These are phyloP conservation scores for Apiospora sp. DNA, from an alignment of 2,329 filamentous ascomycete genomes.

Conservation along the genomic window DNA sequence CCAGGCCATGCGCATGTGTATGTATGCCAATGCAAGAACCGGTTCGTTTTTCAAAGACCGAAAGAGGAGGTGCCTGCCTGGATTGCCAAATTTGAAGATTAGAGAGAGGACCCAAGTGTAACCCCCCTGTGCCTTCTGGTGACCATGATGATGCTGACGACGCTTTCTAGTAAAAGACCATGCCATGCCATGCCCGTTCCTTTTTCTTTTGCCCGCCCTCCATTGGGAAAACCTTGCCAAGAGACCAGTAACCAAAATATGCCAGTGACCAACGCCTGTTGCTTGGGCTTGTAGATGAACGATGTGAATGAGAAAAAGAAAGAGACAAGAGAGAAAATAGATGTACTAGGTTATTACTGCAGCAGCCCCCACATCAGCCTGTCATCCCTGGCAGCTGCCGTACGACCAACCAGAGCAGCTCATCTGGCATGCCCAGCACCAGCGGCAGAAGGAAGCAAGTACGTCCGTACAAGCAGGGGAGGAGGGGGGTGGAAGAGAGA, in stretches of 20 bases:
- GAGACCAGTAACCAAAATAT: background rate
- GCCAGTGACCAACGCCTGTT: constrained; percentile 1
- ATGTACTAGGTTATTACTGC: constrained; percentile 14
- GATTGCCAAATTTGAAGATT: background rate
- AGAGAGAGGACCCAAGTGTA: background rate
- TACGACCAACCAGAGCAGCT: constrained; percentile 1
- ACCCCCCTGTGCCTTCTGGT: background rate
- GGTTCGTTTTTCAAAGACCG: background rate
- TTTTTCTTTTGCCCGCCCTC: background rate
- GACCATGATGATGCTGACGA: background rate
- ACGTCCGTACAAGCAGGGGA: background rate
- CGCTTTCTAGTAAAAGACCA: constrained; percentile 17
- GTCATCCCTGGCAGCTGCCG: constrained; percentile 19
- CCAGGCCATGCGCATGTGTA: background rate
- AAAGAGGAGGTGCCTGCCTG: background rate
- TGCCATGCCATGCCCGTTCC: background rate
- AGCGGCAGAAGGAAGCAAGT: constrained; percentile 9
- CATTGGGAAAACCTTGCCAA: background rate
- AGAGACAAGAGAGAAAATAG: constrained; percentile 1
- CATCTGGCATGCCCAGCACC: constrained; percentile 11
- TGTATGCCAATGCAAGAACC: background rate
- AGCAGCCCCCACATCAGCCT: constrained; percentile 4
- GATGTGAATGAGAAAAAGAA: background rate
- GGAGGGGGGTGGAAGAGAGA: background rate
- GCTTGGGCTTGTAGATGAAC: background rate